Conservation (phyloP, 2,329 filamentous ascomycete genomes). For the Fusarium goolgardi region DNA sequence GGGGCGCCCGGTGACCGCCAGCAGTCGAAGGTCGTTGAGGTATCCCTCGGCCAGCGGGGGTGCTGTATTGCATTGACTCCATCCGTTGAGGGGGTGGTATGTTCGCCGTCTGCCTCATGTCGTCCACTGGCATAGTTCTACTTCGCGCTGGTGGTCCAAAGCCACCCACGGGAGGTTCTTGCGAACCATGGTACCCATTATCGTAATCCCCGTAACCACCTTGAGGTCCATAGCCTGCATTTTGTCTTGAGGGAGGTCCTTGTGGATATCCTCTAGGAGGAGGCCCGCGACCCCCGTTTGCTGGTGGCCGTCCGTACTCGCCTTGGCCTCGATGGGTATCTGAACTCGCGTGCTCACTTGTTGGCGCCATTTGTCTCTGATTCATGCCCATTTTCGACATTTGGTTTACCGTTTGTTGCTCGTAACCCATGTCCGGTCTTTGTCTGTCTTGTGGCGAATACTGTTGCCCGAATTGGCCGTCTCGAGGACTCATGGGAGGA, state of each 20-base stretch:
- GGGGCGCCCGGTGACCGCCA: conserved; percentile 62
- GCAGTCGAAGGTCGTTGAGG: conserved; percentile 68
- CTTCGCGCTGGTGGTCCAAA: conserved; percentile 68
- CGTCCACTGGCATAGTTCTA: conserved; percentile 69
- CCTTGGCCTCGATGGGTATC: conserved; percentile 47
- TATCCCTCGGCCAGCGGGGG: conserved; percentile 57
- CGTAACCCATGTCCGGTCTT: conserved; percentile 44
- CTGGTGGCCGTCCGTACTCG: conserved; percentile 45
- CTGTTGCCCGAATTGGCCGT: conserved; percentile 44
- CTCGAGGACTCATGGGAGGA: conserved; percentile 47
- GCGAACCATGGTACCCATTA: conserved; percentile 46
- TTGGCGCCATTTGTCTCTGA: conserved; percentile 41
- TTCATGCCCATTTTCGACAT: conserved; percentile 54
- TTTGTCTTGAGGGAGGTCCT: conserved; percentile 48
- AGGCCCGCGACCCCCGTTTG: conserved; percentile 45
- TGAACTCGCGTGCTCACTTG: conserved; percentile 40
- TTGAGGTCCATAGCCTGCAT: conserved; percentile 36
- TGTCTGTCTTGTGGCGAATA: conserved; percentile 37
- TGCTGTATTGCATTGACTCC: conserved; percentile 61
- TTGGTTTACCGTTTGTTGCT: conserved; percentile 50
- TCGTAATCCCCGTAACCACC: conserved; percentile 47
- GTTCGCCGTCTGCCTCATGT: conserved; percentile 56
- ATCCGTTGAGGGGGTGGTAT: conserved; percentile 52
- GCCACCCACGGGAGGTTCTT: conserved; percentile 52
- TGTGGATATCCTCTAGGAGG: conserved; percentile 52